Conservation (phyloP, 2,329 filamentous ascomycete species). For the Stylonectria norvegica region DNA sequence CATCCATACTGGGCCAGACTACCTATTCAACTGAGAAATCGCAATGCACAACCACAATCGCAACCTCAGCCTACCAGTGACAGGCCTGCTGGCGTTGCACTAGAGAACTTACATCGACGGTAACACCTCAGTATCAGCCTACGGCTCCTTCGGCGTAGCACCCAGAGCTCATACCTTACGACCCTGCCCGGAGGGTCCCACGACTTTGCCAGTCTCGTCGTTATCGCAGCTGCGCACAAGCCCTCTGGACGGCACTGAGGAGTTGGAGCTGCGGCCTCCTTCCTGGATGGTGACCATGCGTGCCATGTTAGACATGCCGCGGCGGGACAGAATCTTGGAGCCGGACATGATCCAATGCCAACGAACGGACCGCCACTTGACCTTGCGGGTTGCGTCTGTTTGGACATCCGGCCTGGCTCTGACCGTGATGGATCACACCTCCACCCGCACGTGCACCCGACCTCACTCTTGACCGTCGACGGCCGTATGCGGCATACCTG, state of each 20-base stretch:
- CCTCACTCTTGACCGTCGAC: background rate
- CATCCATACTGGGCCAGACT: slow-evolving; percentile 1
- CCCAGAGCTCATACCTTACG: background rate
- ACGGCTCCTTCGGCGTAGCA: slow-evolving; percentile 45
- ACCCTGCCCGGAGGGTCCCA: background rate
- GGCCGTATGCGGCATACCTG: background rate
- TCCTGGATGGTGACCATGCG: background rate
- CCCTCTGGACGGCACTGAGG: background rate
- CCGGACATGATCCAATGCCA: background rate
- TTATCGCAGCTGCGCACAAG: background rate
- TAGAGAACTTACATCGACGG: background rate
- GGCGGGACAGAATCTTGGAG: background rate
- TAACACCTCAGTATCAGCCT: slow-evolving; percentile 39
- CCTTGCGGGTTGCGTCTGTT: background rate
- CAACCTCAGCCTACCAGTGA: background rate
- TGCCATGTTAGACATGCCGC: too few relatives aligned
- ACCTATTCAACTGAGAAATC: background rate
- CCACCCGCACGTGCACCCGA: slow-evolving; percentile 1
- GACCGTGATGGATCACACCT: background rate
- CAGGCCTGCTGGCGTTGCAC: background rate
- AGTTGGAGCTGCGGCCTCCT: too few relatives aligned
- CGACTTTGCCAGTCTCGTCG: background rate
- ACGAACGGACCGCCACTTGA: background rate
- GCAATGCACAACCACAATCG: background rate
- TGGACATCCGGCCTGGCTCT: background rate